Evolutionary conservation across 1,284 basidiomycete genomes (phyloP).

Genomic region (Leccinum fallax): DNA sequence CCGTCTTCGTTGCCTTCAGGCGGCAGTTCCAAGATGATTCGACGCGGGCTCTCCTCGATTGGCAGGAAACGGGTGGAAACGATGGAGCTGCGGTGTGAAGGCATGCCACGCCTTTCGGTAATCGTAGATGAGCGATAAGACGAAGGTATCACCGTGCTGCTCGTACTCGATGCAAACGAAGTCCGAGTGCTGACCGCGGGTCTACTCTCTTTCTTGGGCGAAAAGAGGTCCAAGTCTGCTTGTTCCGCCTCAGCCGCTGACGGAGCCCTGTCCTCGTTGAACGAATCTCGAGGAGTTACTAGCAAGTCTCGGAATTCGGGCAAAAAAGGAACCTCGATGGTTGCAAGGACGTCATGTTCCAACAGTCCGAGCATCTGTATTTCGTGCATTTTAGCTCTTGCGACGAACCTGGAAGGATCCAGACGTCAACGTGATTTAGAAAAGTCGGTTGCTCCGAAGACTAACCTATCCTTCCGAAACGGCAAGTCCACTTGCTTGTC

Average conservation of each 20-base stretch:
- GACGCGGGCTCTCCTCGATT: constrained; percentile 70
- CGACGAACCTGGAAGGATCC: constrained; percentile 65
- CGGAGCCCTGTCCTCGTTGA: constrained; percentile 34
- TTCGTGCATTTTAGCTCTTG: constrained; percentile 91
- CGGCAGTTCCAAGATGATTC: constrained; percentile 51
- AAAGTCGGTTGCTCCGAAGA: constrained; percentile 6
- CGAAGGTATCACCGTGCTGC: constrained; percentile 37
- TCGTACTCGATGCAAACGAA: constrained; percentile 42
- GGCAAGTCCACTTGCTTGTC: constrained; percentile 85
- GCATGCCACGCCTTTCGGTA: constrained; percentile 38
- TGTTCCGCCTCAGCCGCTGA: constrained; percentile 63
- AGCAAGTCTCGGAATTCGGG: constrained; percentile 43
- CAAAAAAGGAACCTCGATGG: constrained; percentile 82
- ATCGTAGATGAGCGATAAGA: constrained; percentile 38
- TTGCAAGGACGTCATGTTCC: constrained; percentile 85
- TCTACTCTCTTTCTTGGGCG: constrained; percentile 45
- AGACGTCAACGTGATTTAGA: constrained; percentile 1
- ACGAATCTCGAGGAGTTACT: constrained; percentile 32
- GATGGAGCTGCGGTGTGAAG: constrained; percentile 49
- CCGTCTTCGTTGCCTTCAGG: constrained; percentile 43
- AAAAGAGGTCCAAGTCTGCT: constrained; percentile 71
- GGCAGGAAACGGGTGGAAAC: constrained; percentile 51
- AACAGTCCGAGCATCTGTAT: constrained; percentile 92
- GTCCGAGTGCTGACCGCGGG: constrained; percentile 37
- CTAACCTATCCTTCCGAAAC: constrained; percentile 79